These are phyloP conservation scores for Brassica balearica DNA, from an alignment of 441 rosid genomes.

Conservation along the genomic window DNA sequence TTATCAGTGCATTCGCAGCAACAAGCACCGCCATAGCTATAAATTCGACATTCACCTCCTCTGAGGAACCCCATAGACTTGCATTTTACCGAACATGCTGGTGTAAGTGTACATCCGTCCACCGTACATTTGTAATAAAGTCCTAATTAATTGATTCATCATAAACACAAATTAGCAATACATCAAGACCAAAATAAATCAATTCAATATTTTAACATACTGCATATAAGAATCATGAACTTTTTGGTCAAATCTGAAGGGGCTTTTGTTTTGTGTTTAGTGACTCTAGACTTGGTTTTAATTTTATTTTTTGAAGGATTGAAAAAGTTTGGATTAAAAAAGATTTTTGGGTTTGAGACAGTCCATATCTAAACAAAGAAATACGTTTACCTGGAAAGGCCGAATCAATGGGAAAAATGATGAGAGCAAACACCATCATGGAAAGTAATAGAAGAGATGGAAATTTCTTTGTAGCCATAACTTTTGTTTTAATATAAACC, in stretches of 20 bases:
- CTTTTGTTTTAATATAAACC: neutral
- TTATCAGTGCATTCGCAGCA: neutral
- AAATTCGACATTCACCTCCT: slow-evolving; percentile 3
- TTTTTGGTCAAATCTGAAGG: neutral
- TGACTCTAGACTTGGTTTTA: neutral
- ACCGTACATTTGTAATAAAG: neutral
- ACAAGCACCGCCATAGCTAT: neutral
- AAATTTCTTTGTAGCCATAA: neutral
- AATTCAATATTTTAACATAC: slow-evolving; percentile 5
- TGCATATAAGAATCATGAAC: neutral
- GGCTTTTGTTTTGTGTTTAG: neutral
- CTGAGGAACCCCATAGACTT: neutral
- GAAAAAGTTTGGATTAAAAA: neutral
- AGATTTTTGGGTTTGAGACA: neutral
- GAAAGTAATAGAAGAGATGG: slow-evolving; percentile 5
- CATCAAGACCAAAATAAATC: neutral
- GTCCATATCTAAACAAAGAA: neutral
- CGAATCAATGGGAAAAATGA: neutral
- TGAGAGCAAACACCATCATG: slow-evolving; percentile 1
- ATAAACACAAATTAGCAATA: neutral
- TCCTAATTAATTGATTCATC: neutral
- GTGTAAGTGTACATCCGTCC: slow-evolving; percentile 3
- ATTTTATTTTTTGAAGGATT: neutral
- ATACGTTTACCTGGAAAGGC: slow-evolving; percentile 8
- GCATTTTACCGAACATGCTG: neutral